A percentile compares a stretch with the other conserved stretches of the same genome.
phyloP scores from a whole-genome alignment of 1,284 basidiomycete species.

The Ustilago vetiveriae region DNA sequence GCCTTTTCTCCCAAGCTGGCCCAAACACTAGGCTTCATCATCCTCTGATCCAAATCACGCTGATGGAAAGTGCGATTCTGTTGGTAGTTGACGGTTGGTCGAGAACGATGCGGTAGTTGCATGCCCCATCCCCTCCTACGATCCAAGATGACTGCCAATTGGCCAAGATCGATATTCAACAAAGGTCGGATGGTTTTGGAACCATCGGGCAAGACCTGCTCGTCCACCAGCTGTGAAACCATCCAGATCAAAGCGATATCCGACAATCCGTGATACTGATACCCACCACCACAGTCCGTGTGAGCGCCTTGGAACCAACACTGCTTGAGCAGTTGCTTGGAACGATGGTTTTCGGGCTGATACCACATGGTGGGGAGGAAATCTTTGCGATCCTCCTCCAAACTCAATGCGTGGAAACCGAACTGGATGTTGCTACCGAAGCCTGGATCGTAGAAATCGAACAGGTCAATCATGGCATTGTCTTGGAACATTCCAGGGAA shows the following conservation, averaged over 20 bases:
- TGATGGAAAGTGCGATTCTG: conserved; percentile 14
- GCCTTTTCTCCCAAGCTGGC: conserved; percentile 23
- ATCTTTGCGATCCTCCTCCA: conserved; percentile 61
- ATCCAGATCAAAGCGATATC: conserved; percentile 64
- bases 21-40: conserved; percentile 38
- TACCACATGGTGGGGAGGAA: conserved; percentile 60
- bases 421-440: conserved; percentile 58
- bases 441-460: conserved; percentile 61
- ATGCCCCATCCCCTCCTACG: conserved; percentile 39
- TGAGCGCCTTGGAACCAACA: conserved; percentile 64
- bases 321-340: conserved; percentile 59
- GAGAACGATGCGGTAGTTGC: conserved; percentile 45
- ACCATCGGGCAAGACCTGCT: conserved; percentile 27
- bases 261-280: conserved; percentile 56
- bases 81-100: conserved; percentile 27
- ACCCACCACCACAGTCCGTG: conserved; percentile 61
- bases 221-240: conserved; percentile 52
- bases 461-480: conserved; percentile 42
- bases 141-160: conserved; percentile 39
- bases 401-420: conserved; percentile 60
- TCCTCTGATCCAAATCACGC: conserved; percentile 6
- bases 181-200: conserved; percentile 27
- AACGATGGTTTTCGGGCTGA: conserved; percentile 30
- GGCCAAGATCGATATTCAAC: conserved; percentile 42
- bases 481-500: conserved; percentile 47